Base-by-base conservation (phyloP, 768 basidiomycete genomes). In the Hygrophoropsis aurantiaca region DNA sequence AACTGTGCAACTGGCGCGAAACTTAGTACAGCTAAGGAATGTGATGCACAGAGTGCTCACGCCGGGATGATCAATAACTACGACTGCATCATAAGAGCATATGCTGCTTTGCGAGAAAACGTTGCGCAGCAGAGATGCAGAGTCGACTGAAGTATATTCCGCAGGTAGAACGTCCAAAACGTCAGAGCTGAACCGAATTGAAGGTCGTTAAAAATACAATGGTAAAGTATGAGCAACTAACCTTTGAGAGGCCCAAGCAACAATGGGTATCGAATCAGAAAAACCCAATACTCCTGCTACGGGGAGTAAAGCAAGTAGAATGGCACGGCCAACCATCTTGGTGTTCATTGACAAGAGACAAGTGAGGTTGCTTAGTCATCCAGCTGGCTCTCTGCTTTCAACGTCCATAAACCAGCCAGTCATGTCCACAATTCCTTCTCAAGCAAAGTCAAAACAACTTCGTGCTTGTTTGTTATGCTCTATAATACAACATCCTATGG, bases 401-500 rank as follows among this genome's bases (percentile, higher is more conserved):
- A 11, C 24, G 20, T 13, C 33, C 15, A 11, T 19, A 18, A 13
- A 10, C 16, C 2, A 26, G 23, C 50, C 41, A 23, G 20, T 38
- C 43, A 68, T 68, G 61, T 74, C 72, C 19, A n/a, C 70, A 1
- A 79, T 87, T 53, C 88, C 82, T 13, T 58, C 69, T 1, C 75
- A 81, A 43, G 77, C 82, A 34, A 83, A 77, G 56, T 82, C 84
- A 48, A 89, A 84, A 59, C 78, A 82, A 47, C 80, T 94, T 8
- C 80, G 95, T 45, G 94, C 95, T 16, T 99, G 95, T 61, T 77
- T 97, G 2, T 78, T 97, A 33, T 99, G 97, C 67, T 97, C 94
- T 0, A 80, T 97, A 51, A 81, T 98, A 16, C 92, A 92, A 58
- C 74, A 84, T 0, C 82, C 91, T 0, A 71, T 74, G 33, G 95